phyloP scores from a whole-genome alignment of 2,329 filamentous ascomycete genomes.

The Thelonectria discophora region DNA sequence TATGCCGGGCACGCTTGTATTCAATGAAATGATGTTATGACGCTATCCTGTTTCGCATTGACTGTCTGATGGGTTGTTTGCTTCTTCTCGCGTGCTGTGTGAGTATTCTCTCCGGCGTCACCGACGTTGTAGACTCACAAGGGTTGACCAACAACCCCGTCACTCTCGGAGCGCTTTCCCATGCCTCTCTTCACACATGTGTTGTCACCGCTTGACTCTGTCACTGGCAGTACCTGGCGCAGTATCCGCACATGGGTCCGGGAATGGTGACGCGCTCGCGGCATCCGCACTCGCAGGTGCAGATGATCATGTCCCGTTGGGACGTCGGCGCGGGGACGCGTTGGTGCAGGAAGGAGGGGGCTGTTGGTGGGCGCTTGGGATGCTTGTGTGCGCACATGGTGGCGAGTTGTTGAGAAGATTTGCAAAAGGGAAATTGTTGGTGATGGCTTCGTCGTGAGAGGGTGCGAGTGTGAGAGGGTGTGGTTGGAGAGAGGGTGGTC shows the following conservation, averaged over 20 bases:
- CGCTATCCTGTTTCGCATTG: background rate
- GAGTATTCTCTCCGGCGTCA: background rate
- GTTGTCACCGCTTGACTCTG: background rate
- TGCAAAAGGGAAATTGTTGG: background rate
- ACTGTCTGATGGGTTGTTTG: background rate
- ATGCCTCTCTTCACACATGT: background rate
- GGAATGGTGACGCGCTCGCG: background rate
- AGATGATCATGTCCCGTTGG: background rate
- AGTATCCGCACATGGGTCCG: constrained; percentile 16
- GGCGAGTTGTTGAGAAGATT: background rate
- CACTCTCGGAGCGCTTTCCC: background rate
- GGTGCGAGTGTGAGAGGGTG: background rate
- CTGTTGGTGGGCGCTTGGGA: background rate
- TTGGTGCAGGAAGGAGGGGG: background rate
- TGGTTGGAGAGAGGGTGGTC: too few relatives aligned
- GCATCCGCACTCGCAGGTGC: constrained; percentile 26
- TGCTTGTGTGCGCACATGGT: background rate
- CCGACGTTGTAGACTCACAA: background rate
- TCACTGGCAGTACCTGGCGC: constrained; percentile 22
- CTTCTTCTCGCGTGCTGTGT: background rate
- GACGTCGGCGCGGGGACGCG: background rate
- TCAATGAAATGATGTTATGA: constrained; percentile 18
- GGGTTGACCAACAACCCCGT: background rate
- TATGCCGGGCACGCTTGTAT: constrained; percentile 5
- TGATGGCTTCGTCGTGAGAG: background rate